These are phyloP conservation scores for Candida pini DNA, from an alignment of 805 yeast species.

Conservation along the genomic window DNA sequence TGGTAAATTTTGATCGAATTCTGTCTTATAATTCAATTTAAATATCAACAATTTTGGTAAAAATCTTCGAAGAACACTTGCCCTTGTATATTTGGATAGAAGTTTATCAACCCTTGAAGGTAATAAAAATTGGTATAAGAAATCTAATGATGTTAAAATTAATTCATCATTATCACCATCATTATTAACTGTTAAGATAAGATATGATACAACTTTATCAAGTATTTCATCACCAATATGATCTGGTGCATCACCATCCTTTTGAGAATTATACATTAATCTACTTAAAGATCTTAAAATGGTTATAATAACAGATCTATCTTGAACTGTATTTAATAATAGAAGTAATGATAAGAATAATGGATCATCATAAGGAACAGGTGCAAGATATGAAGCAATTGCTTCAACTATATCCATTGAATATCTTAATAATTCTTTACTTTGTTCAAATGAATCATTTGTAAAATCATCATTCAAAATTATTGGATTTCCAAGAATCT, in stretches of 20 bases:
- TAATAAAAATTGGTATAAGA: constrained; percentile 71
- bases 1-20: constrained; percentile 31
- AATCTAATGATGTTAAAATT: constrained; percentile 67
- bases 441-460: constrained; percentile 25
- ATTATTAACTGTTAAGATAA: constrained; percentile 39
- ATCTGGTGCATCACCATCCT: constrained; percentile 38
- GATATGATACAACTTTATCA: constrained; percentile 48
- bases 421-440: constrained; percentile 59
- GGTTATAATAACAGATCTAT: constrained; percentile 64
- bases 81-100: constrained; percentile 40
- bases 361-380: constrained; percentile 65
- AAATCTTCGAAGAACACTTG: constrained; percentile 48
- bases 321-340: constrained; percentile 48
- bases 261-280: constrained; percentile 56
- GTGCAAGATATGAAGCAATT: constrained; percentile 74
- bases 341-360: constrained; percentile 52
- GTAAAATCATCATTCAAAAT: constrained; percentile 25
- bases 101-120: constrained; percentile 55
- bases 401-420: constrained; percentile 79
- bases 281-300: constrained; percentile 75
- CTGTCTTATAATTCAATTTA: constrained; percentile 35
- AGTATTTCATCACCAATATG: constrained; percentile 42
- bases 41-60: constrained; percentile 58
- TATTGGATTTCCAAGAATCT: constrained; percentile 34
- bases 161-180: constrained; percentile 59